Evolutionary conservation across 2,329 filamentous ascomycete genomes (phyloP), one percentile per base, ranked within the genome.

Genomic region (Penicillium sp.): DNA sequence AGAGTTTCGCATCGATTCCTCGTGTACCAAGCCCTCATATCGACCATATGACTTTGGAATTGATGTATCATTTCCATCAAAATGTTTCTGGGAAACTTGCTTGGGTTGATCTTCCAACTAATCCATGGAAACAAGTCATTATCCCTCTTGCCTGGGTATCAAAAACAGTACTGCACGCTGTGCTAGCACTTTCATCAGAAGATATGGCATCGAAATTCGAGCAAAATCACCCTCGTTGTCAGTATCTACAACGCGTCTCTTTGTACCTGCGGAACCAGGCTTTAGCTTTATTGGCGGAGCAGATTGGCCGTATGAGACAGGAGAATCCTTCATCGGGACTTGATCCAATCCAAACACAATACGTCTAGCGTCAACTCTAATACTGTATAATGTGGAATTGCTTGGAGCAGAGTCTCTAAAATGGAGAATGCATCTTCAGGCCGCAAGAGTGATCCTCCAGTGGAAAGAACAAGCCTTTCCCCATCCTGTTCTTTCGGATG

Each of bases 341-440:
- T 26, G 39, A 31, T 14, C n/a, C 45, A 27, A 42, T 27, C 23
- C 46, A 60, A 45, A 23, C 49, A 16, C 50, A 49, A n/a, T 47
- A 21, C 44, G 53, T 7, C 49, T 69, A n/a, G 68, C 68, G 2
- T 66, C 68, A 2, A 61, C 64, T 9, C 56, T 69, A 16, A 55
- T 70, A 8, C 57, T 70, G 3, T 70, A 67, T 47, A 70, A 70
- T 23, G 53, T 68, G 4, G 68, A 70, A 23, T 56, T 70, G 29
- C 60, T 66, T 7, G 57, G 59, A 2, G 62, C 62, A 5, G 59
- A 66, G 35, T 54, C 55, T 26, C 49, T 59, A 4, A 62, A 60
- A 44, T 69, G 68, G 67, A 58, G 50, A 26, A 58, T 70, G 19
- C 67, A 70, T 51, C 62, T 68, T 35, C 61, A 68, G 27, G 64